Evolutionary conservation across 768 basidiomycete genomes (phyloP).

Genomic region (Erythrobasidium yunnanense): DNA sequence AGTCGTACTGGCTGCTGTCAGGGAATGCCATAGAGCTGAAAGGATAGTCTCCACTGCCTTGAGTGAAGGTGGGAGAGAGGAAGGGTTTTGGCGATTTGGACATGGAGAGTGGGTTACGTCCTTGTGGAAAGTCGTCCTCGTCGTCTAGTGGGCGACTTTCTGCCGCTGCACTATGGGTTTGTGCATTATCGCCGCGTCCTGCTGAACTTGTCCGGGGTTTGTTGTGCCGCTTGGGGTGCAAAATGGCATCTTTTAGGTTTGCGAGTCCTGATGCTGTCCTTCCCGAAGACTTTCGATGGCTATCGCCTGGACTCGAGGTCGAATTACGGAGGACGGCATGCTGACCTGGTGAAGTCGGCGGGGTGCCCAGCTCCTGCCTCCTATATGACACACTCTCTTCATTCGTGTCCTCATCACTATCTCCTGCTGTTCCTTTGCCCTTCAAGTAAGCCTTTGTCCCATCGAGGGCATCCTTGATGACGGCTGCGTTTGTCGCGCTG

Average conservation of each 20-base stretch:
- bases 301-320: too few relatives aligned
- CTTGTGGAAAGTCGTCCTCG: too few relatives aligned
- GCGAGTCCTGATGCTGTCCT: not conserved
- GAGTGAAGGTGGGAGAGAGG: not conserved
- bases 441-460: not conserved
- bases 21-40: not conserved
- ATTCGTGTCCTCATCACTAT: too few relatives aligned
- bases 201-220: not conserved
- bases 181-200: not conserved
- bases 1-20: not conserved
- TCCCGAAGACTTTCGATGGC: not conserved
- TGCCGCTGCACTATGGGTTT: not conserved
- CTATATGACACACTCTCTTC: too few relatives aligned
- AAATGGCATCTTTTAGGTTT: not conserved
- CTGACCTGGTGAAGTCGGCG: too few relatives aligned
- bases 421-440: not conserved
- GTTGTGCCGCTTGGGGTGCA: not conserved
- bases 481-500: not conserved
- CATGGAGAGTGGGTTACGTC: too few relatives aligned
- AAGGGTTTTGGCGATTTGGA: not conserved
- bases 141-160: too few relatives aligned
- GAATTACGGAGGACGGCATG: too few relatives aligned
- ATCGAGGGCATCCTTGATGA: conserved; percentile 1
- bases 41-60: not conserved
- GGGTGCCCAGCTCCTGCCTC: too few relatives aligned